Base-by-base conservation (phyloP, 768 basidiomycete species). In the Pholiota conissans region DNA sequence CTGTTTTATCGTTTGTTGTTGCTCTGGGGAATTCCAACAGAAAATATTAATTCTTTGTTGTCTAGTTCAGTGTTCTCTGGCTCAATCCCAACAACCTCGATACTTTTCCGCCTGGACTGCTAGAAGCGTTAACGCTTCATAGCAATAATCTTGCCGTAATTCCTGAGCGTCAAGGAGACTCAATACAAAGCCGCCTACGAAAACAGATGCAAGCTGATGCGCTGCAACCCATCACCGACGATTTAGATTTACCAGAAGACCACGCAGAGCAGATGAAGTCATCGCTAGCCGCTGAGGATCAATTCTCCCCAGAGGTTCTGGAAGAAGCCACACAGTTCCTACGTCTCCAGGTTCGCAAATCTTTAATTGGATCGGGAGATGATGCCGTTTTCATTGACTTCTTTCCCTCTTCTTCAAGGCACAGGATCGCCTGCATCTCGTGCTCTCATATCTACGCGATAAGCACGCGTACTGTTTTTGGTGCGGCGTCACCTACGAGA, bases 391-490 rank as follows among this genome's bases (percentile, higher is more conserved):
- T 56, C 51, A 28, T 39, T 61, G 52, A 57, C 51, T 49, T 62
- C 27, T 54, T 57, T 29, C 18, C 22, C 11, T 22, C 9, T n/a
- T 24, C 42, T 10, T 24, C 42, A 50, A 95, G 93, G 84, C 90
- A 59, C 79, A 80, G 60, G 86, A 90, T 71, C 81, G 90, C 29
- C 78, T 94, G 32, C 72, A 78, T 35, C 73, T 87, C 46, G 83
- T 92, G 16, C 75, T 93, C 24, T 73, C 82, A 4, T 92, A 95
- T 70, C 80, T 95, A 49, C 87, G 93, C 24, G 77, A 82, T 35
- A 79, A 76, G 59, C 84, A 93, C 69, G 67, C 77, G 5, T 94
- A 94, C 68, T 94, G 93, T 68, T 93, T 93, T 71, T 94, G 91
- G 90, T 95, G 93, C 67, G 93, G 93, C 11, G 81, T 87, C 11